Evolutionary conservation across 306 rosid genomes (phyloP).

Genomic region (Prunus fruticosa): DNA sequence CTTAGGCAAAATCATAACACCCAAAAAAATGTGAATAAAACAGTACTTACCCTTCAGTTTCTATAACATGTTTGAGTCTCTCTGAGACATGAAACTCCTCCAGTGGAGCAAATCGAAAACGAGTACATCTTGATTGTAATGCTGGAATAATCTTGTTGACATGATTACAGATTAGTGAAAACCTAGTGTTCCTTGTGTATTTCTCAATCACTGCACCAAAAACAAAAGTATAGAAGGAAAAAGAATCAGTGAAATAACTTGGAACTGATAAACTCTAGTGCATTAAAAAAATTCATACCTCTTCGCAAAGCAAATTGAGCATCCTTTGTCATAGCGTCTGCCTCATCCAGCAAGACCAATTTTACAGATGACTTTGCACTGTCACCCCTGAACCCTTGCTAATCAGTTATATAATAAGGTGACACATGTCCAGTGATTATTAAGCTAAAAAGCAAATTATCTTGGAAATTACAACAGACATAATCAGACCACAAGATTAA

Average conservation of each 20-base stretch:
- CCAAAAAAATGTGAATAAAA: conserved; percentile 9
- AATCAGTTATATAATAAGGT: conserved; percentile 17
- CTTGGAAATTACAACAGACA: not conserved
- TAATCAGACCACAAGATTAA: not conserved
- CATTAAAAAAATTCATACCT: conserved; percentile 46
- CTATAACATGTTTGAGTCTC: conserved; percentile 76
- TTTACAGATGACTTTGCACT: conserved; percentile 75
- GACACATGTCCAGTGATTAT: conserved; percentile 5
- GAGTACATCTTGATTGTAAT: conserved; percentile 92
- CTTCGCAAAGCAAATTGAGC: conserved; percentile 96
- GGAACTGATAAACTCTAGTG: not conserved
- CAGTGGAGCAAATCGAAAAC: conserved; percentile 96
- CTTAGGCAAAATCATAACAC: not conserved
- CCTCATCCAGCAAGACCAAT: conserved; percentile 85
- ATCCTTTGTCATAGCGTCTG: conserved; percentile 99
- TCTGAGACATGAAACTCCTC: conserved; percentile 78
- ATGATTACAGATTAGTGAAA: conserved; percentile 86
- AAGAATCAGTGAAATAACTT: conserved; percentile 1
- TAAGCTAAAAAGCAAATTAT: conserved; percentile 5
- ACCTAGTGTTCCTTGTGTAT: conserved; percentile 84
- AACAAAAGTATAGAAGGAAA: conserved; percentile 13
- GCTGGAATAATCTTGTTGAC: conserved; percentile 98
- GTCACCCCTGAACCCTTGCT: conserved; percentile 24
- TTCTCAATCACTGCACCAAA: conserved; percentile 78
- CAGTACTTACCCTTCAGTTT: conserved; percentile 64